Percentiles rank a stretch among this genome's conserved stretches.
phyloP scores from a whole-genome alignment of 441 rosid genomes.

The Metrosideros polymorpha region DNA sequence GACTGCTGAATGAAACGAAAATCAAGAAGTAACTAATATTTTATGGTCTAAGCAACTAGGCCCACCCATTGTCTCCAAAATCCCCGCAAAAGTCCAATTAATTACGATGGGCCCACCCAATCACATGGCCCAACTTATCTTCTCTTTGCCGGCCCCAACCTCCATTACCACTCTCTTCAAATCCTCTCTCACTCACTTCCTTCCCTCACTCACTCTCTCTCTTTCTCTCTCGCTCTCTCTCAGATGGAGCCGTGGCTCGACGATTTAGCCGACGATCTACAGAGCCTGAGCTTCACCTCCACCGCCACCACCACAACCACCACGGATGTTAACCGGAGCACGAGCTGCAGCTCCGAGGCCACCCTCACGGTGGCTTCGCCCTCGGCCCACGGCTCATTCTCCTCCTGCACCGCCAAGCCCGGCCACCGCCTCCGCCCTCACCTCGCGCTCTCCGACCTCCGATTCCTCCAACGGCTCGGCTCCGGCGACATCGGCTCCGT shows the following conservation, averaged over 20 bases:
- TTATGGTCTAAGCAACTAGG: not conserved
- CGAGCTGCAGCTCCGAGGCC: constrained; percentile 64
- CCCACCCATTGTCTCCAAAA: not conserved
- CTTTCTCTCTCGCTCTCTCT: not conserved
- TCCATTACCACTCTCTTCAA: not conserved
- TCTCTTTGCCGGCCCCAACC: not conserved
- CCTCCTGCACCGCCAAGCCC: constrained; percentile 25
- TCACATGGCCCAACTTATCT: not conserved
- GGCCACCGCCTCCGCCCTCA: constrained; percentile 38
- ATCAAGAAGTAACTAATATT: not conserved
- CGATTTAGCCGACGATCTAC: constrained; percentile 81
- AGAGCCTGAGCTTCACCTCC: constrained; percentile 83
- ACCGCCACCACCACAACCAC: constrained; percentile 37
- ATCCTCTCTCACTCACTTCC: not conserved
- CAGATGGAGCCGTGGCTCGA: constrained; percentile 69
- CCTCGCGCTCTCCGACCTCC: constrained; percentile 50
- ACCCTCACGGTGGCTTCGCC: constrained; percentile 56
- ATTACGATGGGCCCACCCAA: not conserved
- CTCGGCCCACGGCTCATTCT: constrained; percentile 14
- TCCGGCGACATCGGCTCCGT: constrained; percentile 82
- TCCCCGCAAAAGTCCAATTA: not conserved
- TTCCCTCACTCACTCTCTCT: not conserved
- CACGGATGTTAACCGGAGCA: constrained; percentile 53
- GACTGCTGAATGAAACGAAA: not conserved
- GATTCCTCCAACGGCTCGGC: constrained; percentile 63